A percentile compares a stretch with the other conserved stretches of the same genome.
These are phyloP conservation scores for Sanghuangporus weigelae DNA, from an alignment of 1,284 basidiomycete genomes.

Conservation along the genomic window DNA sequence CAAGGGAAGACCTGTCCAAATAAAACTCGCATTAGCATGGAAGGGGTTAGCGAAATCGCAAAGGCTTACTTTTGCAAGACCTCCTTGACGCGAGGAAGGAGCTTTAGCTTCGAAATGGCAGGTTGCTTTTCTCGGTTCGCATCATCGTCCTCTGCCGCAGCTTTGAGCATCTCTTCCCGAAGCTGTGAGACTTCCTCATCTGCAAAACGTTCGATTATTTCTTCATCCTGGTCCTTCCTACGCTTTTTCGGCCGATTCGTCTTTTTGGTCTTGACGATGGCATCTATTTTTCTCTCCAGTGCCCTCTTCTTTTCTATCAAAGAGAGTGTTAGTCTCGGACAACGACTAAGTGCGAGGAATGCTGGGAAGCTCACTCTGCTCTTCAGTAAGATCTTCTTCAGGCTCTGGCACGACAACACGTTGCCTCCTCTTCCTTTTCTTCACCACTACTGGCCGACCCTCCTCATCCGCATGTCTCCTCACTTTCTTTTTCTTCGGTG, in stretches of 20 bases:
- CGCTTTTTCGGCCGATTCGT: slow-evolving; percentile 55
- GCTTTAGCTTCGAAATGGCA: slow-evolving; percentile 79
- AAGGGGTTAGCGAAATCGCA: background rate
- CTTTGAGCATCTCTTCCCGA: slow-evolving; percentile 80
- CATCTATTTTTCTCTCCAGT: slow-evolving; percentile 73
- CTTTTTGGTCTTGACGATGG: slow-evolving; percentile 80
- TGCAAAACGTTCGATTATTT: slow-evolving; percentile 77
- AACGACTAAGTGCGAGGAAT: background rate
- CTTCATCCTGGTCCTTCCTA: slow-evolving; percentile 73
- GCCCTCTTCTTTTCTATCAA: slow-evolving; percentile 46
- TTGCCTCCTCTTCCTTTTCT: slow-evolving; percentile 41
- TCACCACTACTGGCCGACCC: slow-evolving; percentile 35
- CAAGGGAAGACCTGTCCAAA: slow-evolving; percentile 63
- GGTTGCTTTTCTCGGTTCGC: slow-evolving; percentile 82
- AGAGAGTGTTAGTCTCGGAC: slow-evolving; percentile 9
- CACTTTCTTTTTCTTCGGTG: slow-evolving; percentile 41
- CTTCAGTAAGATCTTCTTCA: slow-evolving; percentile 56
- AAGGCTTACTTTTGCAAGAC: slow-evolving; percentile 79
- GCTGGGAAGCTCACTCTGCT: slow-evolving; percentile 50
- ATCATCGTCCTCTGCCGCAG: slow-evolving; percentile 81
- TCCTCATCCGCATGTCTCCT: slow-evolving; percentile 36
- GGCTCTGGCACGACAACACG: slow-evolving; percentile 36
- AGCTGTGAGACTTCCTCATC: slow-evolving; percentile 89
- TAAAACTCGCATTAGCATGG: slow-evolving; percentile 8
- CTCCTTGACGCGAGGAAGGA: slow-evolving; percentile 88